Conservation (phyloP, 495 filamentous ascomycete species). For the Schizothecium vesticola region DNA sequence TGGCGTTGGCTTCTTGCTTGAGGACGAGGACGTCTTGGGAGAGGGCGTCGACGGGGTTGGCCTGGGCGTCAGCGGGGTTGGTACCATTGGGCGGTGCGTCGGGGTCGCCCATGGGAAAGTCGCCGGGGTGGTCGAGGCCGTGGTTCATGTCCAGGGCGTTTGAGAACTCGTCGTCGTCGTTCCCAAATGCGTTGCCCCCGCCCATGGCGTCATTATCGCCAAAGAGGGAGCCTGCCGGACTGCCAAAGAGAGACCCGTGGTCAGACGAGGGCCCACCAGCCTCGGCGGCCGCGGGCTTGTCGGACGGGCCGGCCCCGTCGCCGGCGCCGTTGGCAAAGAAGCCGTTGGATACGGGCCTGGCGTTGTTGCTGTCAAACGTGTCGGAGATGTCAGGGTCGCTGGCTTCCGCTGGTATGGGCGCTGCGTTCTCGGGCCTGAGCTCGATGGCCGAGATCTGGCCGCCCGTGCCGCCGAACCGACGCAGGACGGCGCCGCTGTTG, state of each 20-base stretch:
- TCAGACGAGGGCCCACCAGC: slow-evolving; percentile 54
- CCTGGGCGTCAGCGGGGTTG: not conserved
- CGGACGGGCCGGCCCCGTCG: not conserved
- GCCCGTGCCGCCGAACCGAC: slow-evolving; percentile 68
- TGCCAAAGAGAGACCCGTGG: slow-evolving; percentile 66
- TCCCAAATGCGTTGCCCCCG: slow-evolving; percentile 54
- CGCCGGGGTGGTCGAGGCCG: slow-evolving; percentile 45
- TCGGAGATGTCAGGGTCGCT: slow-evolving; percentile 52
- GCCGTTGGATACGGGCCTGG: slow-evolving; percentile 45
- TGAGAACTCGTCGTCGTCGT: slow-evolving; percentile 83
- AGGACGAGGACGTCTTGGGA: not conserved
- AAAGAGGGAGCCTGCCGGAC: slow-evolving; percentile 52
- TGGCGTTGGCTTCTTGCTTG: not conserved
- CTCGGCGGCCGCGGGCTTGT: not conserved
- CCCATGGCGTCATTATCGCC: slow-evolving; percentile 55
- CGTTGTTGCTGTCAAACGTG: slow-evolving; percentile 55
- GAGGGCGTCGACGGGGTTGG: not conserved
- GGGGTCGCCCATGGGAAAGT: slow-evolving; percentile 35
- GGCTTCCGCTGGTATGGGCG: slow-evolving; percentile 69
- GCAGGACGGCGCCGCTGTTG: slow-evolving; percentile 72
- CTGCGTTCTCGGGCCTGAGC: slow-evolving; percentile 67
- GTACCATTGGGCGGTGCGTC: slow-evolving; percentile 6
- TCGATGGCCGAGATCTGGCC: slow-evolving; percentile 86
- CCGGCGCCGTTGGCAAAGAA: slow-evolving; percentile 35
- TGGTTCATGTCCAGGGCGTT: slow-evolving; percentile 61